These are phyloP conservation scores for Musa acuminata DNA, from an alignment of 176 grass and related monocot species.

Conservation along the genomic window DNA sequence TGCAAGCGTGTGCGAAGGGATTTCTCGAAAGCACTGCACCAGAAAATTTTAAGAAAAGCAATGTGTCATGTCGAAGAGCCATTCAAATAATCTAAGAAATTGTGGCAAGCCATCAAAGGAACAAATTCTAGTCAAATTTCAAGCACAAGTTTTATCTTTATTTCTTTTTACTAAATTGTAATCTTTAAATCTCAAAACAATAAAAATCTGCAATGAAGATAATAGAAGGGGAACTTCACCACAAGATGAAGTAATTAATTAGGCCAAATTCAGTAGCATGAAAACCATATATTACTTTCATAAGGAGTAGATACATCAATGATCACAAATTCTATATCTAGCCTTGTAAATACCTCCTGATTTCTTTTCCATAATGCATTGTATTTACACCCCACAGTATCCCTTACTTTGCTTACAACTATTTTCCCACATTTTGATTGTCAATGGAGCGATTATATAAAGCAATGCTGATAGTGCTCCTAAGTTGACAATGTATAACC, in stretches of 20 bases:
- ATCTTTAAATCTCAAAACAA: neutral
- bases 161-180: neutral
- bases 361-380: too few relatives aligned
- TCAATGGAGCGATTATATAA: too few relatives aligned
- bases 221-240: neutral
- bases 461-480: too few relatives aligned
- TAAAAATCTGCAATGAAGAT: neutral
- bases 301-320: neutral
- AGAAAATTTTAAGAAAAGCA: neutral
- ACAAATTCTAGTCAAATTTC: neutral
- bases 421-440: too few relatives aligned
- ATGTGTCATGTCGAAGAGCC: neutral
- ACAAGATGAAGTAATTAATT: neutral
- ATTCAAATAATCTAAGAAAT: neutral
- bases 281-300: neutral
- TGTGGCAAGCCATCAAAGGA: neutral
- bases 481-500: too few relatives aligned
- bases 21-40: constrained; percentile 19
- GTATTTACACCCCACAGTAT: too few relatives aligned
- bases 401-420: too few relatives aligned
- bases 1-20: constrained; percentile 8
- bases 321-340: too few relatives aligned
- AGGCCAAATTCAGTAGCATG: neutral
- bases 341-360: too few relatives aligned
- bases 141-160: neutral